Base-by-base conservation (phyloP, 345 rosid genomes). In the Anastatica hierochuntica region DNA sequence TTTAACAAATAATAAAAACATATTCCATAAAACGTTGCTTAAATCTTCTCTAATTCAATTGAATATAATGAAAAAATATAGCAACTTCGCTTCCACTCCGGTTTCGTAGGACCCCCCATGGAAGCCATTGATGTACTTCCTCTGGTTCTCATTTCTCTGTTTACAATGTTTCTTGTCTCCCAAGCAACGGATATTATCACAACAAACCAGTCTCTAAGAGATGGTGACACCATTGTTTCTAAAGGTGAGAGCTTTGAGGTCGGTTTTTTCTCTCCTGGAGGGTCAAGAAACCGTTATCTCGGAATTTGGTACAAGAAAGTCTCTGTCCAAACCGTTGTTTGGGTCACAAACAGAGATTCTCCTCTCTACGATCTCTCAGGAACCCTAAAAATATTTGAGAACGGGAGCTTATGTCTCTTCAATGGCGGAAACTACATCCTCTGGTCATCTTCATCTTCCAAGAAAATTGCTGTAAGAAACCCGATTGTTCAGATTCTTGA, bases 311-410 rank as follows among this genome's bases (percentile, higher is more conserved):
- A 66, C 60, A 66, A 66, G 49, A 38, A 44, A 44, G 19, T 66
- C 49, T 51, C 71, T 52, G 58, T 66, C 16, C 71, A 60, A 36
- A 66, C 64, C 10, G 59, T 66, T 53, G 71, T 66, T 1, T 66
- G 71, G 71, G 69, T 90, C 8, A 95, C 98, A 18, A 87, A 90
- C 71, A 75, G 96, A 60, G 90, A 84, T 64, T 20, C 33, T 19
- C 95, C 96, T 23, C 71, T 90, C 36, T 9, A 74, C 11, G 75
- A 81, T 51, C 78, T 88, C 42, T 61, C 98, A 4, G 83, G 77
- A 17, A 17, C 21, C 5, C 45, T 90, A 52, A 74, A 69, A 44
- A 26, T 88, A 17, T 70, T 30, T 37, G 54, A 49, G 53, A 68
- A 60, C 14, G 76, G 69, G 44, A 65, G 40, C 51, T 56, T 65